Evolutionary conservation across 2,329 filamentous ascomycete genomes (phyloP).

Genomic region (Triangularia verruculosa): DNA sequence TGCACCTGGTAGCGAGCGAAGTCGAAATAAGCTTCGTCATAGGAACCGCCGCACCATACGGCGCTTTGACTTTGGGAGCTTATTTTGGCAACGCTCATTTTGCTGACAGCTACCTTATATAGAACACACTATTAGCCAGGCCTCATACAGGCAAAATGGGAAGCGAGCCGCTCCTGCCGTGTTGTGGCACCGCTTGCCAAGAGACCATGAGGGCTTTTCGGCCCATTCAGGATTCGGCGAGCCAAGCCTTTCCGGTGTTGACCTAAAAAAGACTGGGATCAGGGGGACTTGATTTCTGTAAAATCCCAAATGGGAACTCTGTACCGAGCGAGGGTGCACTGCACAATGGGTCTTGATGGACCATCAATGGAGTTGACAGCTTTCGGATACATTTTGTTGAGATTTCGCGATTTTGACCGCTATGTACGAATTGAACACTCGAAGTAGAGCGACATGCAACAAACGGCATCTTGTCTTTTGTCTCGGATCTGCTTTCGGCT

Average conservation of each 20-base stretch:
- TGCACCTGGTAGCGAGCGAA: neutral
- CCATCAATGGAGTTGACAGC: neutral
- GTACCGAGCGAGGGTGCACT: neutral
- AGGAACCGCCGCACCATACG: neutral
- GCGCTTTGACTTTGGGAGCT: neutral
- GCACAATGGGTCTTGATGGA: neutral
- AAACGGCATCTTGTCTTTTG: neutral
- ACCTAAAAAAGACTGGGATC: neutral
- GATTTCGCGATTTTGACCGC: neutral
- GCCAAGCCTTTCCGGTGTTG: neutral
- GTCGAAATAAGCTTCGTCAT: neutral
- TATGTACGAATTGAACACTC: neutral
- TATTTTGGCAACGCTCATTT: neutral
- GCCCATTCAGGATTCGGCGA: neutral
- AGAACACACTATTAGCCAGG: neutral
- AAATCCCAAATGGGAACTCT: neutral
- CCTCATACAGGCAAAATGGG: neutral
- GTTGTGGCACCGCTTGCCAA: neutral
- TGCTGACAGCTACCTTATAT: neutral
- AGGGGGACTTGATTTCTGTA: neutral
- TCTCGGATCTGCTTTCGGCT: neutral
- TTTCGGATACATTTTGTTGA: neutral
- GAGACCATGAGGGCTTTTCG: neutral
- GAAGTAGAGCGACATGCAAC: neutral
- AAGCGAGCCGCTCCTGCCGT: neutral